These are phyloP conservation scores for Candida glucosophila DNA, from an alignment of 1,139 yeast genomes.

Conservation along the genomic window DNA sequence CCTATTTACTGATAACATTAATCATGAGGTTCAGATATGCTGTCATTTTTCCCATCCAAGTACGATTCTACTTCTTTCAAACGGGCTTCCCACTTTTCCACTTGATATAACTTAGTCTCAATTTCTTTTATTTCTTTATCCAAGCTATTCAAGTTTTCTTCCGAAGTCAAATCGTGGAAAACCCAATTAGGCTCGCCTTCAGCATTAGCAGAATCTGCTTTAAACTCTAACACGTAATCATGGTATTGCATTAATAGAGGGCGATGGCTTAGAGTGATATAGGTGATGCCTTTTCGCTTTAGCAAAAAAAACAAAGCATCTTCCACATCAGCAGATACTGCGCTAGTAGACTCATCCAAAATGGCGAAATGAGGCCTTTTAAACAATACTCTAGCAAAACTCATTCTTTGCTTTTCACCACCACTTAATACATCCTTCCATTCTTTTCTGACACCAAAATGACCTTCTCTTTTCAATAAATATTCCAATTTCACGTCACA, in stretches of 20 bases:
- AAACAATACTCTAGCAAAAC: slow-evolving; percentile 81
- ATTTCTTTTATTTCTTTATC: slow-evolving; percentile 62
- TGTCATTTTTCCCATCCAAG: slow-evolving; percentile 29
- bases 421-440: slow-evolving; percentile 94
- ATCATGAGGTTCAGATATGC: slow-evolving; percentile 7
- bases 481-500: slow-evolving; percentile 76
- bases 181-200: slow-evolving; percentile 32
- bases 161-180: slow-evolving; percentile 44
- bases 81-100: slow-evolving; percentile 43
- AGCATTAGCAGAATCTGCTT: slow-evolving; percentile 21
- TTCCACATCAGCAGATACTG: slow-evolving; percentile 87
- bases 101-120: slow-evolving; percentile 44
- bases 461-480: slow-evolving; percentile 56
- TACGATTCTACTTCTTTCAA: slow-evolving; percentile 34
- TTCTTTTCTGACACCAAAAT: slow-evolving; percentile 54
- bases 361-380: slow-evolving; percentile 77
- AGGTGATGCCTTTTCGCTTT: slow-evolving; percentile 62
- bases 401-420: slow-evolving; percentile 88
- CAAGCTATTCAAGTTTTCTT: slow-evolving; percentile 50
- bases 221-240: slow-evolving; percentile 61
- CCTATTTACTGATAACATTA: too few species aligned
- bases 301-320: slow-evolving; percentile 77
- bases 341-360: slow-evolving; percentile 89
- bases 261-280: slow-evolving; percentile 79
- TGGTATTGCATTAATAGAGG: slow-evolving; percentile 83